phyloP scores from a whole-genome alignment of 352 stramenopile genomes.

The Globisporangium megalacanthum region DNA sequence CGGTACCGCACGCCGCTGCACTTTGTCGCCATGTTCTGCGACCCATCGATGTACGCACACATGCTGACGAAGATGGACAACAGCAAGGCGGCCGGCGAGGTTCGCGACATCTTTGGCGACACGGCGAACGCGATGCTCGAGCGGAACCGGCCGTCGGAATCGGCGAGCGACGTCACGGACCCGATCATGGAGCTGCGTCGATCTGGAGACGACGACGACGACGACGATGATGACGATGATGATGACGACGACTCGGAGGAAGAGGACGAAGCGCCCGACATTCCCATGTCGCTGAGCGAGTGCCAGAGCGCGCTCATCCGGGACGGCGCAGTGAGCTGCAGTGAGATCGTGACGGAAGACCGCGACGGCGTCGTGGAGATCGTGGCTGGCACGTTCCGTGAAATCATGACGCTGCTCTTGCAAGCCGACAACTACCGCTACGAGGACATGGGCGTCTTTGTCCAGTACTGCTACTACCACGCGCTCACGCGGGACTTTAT shows the following conservation, averaged over 20 bases:
- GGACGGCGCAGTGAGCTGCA: slow-evolving; percentile 18
- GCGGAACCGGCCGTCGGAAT: slow-evolving; percentile 25
- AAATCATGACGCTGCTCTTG: slow-evolving; percentile 54
- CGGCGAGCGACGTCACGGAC: slow-evolving; percentile 15
- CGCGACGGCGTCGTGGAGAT: slow-evolving; percentile 46
- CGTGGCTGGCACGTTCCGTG: slow-evolving; percentile 57
- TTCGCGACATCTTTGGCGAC: slow-evolving; percentile 68
- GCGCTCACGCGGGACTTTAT: slow-evolving; percentile 35
- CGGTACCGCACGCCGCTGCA: slow-evolving; percentile 69
- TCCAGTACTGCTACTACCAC: slow-evolving; percentile 56
- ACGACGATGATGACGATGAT: slow-evolving; percentile 12
- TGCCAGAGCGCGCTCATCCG: slow-evolving; percentile 24
- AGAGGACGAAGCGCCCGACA: slow-evolving; percentile 3
- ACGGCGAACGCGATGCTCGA: slow-evolving; percentile 42
- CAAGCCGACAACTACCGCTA: slow-evolving; percentile 48
- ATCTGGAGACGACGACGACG: slow-evolving; percentile 1
- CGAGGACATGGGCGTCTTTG: slow-evolving; percentile 56
- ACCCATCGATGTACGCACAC: slow-evolving; percentile 48
- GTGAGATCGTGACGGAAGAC: slow-evolving; percentile 51
- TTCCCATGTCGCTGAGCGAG: slow-evolving; percentile 45
- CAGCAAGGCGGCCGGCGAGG: slow-evolving; percentile 26
- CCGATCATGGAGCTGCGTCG: slow-evolving; percentile 4
- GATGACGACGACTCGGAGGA: slow-evolving; percentile 8
- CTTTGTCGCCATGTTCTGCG: slow-evolving; percentile 65
- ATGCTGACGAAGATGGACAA: slow-evolving; percentile 44